Evolutionary conservation across 129 eudicot genomes (phyloP).

Genomic region (Lactuca saligna): DNA sequence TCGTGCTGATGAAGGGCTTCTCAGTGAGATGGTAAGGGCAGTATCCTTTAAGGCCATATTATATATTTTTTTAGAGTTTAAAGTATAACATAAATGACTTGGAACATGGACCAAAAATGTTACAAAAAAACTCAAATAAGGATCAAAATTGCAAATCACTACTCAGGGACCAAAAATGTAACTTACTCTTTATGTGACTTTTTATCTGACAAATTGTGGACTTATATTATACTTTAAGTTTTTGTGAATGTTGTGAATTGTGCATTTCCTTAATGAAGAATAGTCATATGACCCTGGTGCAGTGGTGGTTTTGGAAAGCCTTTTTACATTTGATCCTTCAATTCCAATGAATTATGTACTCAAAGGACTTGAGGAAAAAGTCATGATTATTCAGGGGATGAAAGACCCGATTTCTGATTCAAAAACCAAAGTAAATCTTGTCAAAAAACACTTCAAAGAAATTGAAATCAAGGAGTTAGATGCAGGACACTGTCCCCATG

Average conservation of each 20-base stretch:
- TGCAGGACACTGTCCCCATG: constrained; percentile 97
- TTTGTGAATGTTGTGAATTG: constrained; percentile 14
- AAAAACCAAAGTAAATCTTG: constrained; percentile 51
- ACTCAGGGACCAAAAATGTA: background rate
- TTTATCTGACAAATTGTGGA: no score
- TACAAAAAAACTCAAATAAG: no score
- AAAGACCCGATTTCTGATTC: constrained; percentile 81
- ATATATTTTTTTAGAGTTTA: background rate
- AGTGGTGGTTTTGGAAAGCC: constrained; percentile 72
- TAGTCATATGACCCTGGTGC: constrained; percentile 94
- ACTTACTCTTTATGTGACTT: no score
- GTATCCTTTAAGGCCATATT: constrained; percentile 62
- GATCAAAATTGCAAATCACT: background rate
- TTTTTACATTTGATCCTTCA: constrained; percentile 84
- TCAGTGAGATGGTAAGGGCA: constrained; percentile 76
- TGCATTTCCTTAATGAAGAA: constrained; percentile 44
- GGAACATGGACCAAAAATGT: background rate
- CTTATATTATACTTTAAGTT: no score
- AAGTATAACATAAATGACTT: background rate
- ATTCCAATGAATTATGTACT: constrained; percentile 87
- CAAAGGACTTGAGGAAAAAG: constrained; percentile 50
- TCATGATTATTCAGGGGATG: constrained; percentile 92
- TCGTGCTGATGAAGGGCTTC: constrained; percentile 82
- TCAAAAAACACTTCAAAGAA: constrained; percentile 60
- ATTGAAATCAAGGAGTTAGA: constrained; percentile 58